Percentiles rank a stretch among this genome's conserved stretches.
Evolutionary conservation across 805 yeast genomes (phyloP).

Genomic region (Pichia membranifaciens): DNA sequence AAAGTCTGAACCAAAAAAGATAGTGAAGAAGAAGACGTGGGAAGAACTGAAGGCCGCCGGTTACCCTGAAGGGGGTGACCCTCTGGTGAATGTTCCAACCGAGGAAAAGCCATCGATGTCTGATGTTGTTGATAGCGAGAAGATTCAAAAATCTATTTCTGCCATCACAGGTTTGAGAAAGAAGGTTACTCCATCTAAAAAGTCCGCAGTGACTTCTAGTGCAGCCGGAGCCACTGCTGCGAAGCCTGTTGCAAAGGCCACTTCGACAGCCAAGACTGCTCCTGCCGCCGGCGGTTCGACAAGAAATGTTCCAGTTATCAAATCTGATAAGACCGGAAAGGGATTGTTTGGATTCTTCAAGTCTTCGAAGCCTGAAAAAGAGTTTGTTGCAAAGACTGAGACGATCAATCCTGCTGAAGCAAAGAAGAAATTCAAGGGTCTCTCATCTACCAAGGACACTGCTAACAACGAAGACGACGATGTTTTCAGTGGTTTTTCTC

Average conservation of each 20-base stretch:
- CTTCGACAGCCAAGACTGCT: constrained; percentile 6
- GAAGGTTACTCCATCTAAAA: background rate
- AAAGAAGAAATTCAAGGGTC: constrained; percentile 14
- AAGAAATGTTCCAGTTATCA: constrained; percentile 9
- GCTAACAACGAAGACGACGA: constrained; percentile 15
- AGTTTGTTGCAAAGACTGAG: background rate
- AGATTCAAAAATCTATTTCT: constrained; percentile 14
- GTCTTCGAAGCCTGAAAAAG: background rate
- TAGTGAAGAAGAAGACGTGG: constrained; percentile 26
- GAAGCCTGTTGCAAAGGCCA: background rate
- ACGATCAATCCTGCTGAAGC: constrained; percentile 7
- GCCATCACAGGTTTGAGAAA: constrained; percentile 3
- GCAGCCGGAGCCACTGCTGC: background rate
- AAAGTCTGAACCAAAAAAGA: constrained; percentile 12
- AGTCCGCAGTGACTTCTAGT: background rate
- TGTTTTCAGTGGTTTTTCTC: constrained; percentile 42
- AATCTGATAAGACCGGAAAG: constrained; percentile 7
- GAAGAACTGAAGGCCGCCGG: constrained; percentile 23
- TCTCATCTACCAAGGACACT: constrained; percentile 6
- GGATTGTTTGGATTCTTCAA: constrained; percentile 13
- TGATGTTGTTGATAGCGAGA: constrained; percentile 22
- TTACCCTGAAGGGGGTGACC: constrained; percentile 31
- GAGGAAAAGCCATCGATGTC: constrained; percentile 35
- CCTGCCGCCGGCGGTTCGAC: constrained; percentile 9
- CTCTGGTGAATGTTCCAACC: constrained; percentile 33